These are phyloP conservation scores for Phytopythium sindhum DNA, from an alignment of 352 stramenopile species.

Conservation along the genomic window DNA sequence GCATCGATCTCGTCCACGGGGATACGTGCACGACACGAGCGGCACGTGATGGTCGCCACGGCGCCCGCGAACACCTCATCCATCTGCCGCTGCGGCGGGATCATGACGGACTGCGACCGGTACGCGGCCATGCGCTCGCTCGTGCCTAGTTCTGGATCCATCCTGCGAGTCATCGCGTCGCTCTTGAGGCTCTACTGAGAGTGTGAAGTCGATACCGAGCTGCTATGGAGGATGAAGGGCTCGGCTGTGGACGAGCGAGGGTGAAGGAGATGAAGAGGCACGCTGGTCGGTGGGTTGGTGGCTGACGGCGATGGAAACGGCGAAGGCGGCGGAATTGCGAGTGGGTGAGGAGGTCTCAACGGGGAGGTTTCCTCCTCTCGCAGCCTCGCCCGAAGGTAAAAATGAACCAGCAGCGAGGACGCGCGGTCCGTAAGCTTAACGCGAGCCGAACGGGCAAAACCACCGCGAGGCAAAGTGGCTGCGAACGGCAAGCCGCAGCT, in stretches of 20 bases:
- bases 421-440: not conserved
- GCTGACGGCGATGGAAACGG: too few relatives aligned
- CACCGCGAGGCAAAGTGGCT: not conserved
- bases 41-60: slow-evolving; percentile 39
- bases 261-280: too few relatives aligned
- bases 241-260: too few relatives aligned
- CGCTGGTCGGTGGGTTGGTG: too few relatives aligned
- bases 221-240: too few relatives aligned
- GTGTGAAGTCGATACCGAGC: not conserved
- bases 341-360: not conserved
- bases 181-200: not conserved
- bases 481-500: not conserved
- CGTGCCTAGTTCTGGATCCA: slow-evolving; percentile 55
- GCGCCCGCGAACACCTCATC: not conserved
- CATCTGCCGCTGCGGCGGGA: not conserved
- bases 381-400: not conserved
- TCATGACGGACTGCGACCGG: slow-evolving; percentile 4
- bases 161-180: slow-evolving; percentile 9
- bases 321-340: too few relatives aligned
- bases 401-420: not conserved
- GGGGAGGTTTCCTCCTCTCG: not conserved
- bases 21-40: slow-evolving; percentile 48
- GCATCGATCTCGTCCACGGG: slow-evolving; percentile 58
- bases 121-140: slow-evolving; percentile 22
- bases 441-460: not conserved